Evolutionary conservation across 768 basidiomycete species (phyloP).

Genomic region (Porphyrellus cyaneotinctus): DNA sequence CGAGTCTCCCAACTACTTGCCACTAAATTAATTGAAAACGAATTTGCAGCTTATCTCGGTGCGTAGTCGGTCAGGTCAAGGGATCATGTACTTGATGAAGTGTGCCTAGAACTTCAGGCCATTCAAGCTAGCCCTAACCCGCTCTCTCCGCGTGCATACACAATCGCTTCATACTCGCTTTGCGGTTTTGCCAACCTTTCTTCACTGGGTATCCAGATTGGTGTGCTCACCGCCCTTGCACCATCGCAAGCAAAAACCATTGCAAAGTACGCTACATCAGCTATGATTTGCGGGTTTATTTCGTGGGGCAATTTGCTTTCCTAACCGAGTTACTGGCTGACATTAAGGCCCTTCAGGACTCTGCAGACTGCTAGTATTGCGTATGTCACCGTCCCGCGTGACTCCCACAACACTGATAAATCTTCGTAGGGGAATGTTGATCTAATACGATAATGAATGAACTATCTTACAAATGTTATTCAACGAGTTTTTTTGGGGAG

Average conservation of each 20-base stretch:
- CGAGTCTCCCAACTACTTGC: conserved; percentile 77
- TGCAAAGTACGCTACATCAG: conserved; percentile 61
- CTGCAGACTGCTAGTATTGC: conserved; percentile 59
- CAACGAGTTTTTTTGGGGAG: neutral
- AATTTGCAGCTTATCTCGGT: conserved; percentile 72
- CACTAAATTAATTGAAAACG: conserved; percentile 83
- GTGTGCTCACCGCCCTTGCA: conserved; percentile 66
- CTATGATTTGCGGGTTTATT: conserved; percentile 69
- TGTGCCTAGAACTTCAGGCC: conserved; percentile 32
- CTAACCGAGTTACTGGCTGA: neutral
- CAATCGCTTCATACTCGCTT: conserved; percentile 81
- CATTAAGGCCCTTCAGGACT: conserved; percentile 29
- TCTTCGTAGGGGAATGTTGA: conserved; percentile 42
- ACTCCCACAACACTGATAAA: conserved; percentile 9
- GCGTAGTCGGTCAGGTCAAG: conserved; percentile 3
- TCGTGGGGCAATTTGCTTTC: conserved; percentile 29
- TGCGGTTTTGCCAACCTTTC: conserved; percentile 90
- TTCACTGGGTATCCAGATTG: conserved; percentile 83
- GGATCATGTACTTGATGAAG: neutral
- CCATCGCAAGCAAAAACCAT: conserved; percentile 69
- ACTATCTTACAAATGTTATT: neutral
- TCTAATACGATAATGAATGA: conserved; percentile 30
- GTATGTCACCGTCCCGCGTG: conserved; percentile 23
- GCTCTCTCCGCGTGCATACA: conserved; percentile 69
- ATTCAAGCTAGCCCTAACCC: conserved; percentile 50